Evolutionary conservation across 2,329 filamentous ascomycete genomes (phyloP), one percentile per base, ranked within the genome.

Genomic region (Ophiostoma australiae): DNA sequence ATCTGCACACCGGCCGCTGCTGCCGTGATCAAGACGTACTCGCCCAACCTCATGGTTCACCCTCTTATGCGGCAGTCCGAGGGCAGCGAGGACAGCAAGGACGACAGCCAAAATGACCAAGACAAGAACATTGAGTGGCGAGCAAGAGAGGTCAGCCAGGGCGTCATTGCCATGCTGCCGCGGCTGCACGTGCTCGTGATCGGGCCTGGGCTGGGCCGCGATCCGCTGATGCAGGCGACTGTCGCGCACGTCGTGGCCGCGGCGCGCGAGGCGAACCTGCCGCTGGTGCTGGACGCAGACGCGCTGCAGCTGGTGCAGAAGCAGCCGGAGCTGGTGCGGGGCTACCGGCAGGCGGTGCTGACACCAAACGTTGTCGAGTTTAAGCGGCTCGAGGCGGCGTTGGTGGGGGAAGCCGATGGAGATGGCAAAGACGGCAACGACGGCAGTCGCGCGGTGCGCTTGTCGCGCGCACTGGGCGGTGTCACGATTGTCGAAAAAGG

Each of bases 341-440:
- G 93, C 0, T 98, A 94, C 81, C 85, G 84, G 67, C 87, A 92
- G 72, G 96, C 92, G 69, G 92, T 99, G 70, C 82, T 99, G 71
- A 99, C 95, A 61, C 95, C 95, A 1, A 99, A 99, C 74, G 91
- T 97, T 0, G 93, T 97, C 4, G 95, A 99, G 79, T 98, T 98
- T 78, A 89, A 86, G 1, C 85, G 94, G 15, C 80, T 99, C 61
- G 94, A 93, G 72, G 90, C 93, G 79, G 85, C 88, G 1, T 84
- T 95, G 72, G 87, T 70, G 86, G 93, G 81, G 4, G 58, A 31
- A 31, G 27, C 27, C 27, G 27, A 48, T n/a, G 44, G 17, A 4
- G 44, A 48, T 20, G 17, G 44, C 27, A 35, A 76, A 77, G 0
- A 77, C 77, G 0, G 72, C 37, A 33, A 41, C 23, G 33, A 33